Percentiles rank a stretch among this genome's conserved stretches.
Evolutionary conservation across 2,329 filamentous ascomycete species (phyloP).

Genomic region (Dactylellina leptospora): DNA sequence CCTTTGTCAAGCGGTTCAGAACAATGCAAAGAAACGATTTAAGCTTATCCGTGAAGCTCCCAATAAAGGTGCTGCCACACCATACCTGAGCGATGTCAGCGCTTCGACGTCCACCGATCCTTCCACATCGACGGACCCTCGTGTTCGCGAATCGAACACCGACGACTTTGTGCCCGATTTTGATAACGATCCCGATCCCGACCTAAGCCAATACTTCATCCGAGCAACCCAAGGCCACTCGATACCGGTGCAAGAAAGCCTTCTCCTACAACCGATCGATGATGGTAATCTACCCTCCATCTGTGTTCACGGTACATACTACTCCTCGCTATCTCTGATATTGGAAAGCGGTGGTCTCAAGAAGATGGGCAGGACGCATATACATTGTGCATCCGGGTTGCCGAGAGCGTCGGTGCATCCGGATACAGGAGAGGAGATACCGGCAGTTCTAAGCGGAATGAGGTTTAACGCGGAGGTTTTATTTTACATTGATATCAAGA

Average conservation of each 20-base stretch:
- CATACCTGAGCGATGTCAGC: conserved; percentile 55
- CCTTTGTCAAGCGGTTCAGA: conserved; percentile 72
- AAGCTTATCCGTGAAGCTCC: conserved; percentile 69
- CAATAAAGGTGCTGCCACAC: conserved; percentile 56
- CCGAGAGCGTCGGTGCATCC: conserved; percentile 34
- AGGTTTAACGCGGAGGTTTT: conserved; percentile 77
- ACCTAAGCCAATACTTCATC: conserved; percentile 79
- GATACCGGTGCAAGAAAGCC: conserved; percentile 76
- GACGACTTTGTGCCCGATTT: conserved; percentile 60
- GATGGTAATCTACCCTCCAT: conserved; percentile 66
- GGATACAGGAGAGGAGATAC: conserved; percentile 54
- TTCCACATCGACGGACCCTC: conserved; percentile 56
- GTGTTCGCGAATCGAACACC: conserved; percentile 59
- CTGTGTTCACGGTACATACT: conserved; percentile 89
- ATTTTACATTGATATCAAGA: conserved; percentile 77
- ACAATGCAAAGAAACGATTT: conserved; percentile 92
- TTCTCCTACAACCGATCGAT: conserved; percentile 74
- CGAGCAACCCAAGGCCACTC: conserved; percentile 95
- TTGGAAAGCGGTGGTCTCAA: conserved; percentile 78
- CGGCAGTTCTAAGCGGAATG: conserved; percentile 79
- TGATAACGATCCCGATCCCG: conserved; percentile 55
- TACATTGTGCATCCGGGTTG: conserved; percentile 85
- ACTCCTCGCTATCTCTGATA: conserved; percentile 79
- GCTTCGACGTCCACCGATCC: conserved; percentile 54
- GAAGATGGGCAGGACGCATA: conserved; percentile 83